Evolutionary conservation across 768 basidiomycete species (phyloP), one percentile per base, ranked within the genome.

Genomic region (Tricholoma sp.): DNA sequence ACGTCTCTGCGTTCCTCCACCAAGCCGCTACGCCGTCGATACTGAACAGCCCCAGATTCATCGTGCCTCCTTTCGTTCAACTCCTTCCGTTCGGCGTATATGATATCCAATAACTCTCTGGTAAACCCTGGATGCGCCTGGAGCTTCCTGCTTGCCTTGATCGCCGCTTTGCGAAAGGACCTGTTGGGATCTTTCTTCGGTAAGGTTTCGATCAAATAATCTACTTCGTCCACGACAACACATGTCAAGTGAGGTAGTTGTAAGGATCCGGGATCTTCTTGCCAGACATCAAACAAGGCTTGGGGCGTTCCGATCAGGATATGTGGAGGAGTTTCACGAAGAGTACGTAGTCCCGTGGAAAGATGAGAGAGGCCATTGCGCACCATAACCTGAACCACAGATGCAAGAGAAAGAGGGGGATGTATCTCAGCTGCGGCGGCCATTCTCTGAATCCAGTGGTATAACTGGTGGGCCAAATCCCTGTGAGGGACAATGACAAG

Each of bases 151-250:
- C 69, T 67, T 29, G 72, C 72, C 63, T 75, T 78, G 57, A 69
- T 68, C 45, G 62, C 60, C 7, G 74, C 71, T 50, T 68, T 67
- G 52, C 63, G 66, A 52, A 69, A 76, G 31, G 74, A 74, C 66
- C 65, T 77, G 64, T 61, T 73, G 45, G 67, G 69, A 55, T 69
- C 69, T 57, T 72, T 76, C 57, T 65, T 68, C 12, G 85, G 79
- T 5, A 78, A 70, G 2, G 76, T 80, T 57, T 80, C 81, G 54
- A 92, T 74, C 39, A 91, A 72, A 67, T 84, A 86, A 64, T 91
- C 90, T 49, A 83, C 85, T 66, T 91, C 89, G 61, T 91, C 89
- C 55, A 91, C 83, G 34, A 84, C 83, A 49, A 91, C 77, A 1
- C 78, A 80, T 12, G 79, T 79, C 52, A 88, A 69, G 50, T 69